phyloP scores from a whole-genome alignment of 805 yeast genomes.

The Wickerhamiella alocasiicola region DNA sequence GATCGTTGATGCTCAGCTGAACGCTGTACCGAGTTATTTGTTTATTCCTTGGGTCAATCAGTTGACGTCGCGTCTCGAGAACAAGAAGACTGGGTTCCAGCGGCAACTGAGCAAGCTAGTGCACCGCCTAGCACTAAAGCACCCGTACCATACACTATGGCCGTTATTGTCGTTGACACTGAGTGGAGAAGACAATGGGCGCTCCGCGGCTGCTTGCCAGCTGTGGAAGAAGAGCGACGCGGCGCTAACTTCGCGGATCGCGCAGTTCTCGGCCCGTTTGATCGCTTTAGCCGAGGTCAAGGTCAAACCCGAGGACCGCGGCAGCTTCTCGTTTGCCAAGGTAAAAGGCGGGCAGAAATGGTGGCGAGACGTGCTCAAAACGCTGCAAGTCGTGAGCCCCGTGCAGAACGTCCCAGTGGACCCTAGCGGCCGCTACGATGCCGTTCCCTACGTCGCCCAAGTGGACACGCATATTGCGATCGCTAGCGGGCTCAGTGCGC shows the following conservation, averaged over 20 bases:
- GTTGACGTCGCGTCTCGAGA: slow-evolving; percentile 53
- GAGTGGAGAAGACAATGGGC: background rate
- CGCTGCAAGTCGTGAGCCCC: slow-evolving; percentile 51
- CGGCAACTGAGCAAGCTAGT: slow-evolving; percentile 27
- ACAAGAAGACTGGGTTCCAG: slow-evolving; percentile 55
- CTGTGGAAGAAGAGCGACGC: background rate
- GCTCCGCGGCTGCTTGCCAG: background rate
- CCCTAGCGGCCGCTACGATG: slow-evolving; percentile 33
- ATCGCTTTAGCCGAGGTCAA: slow-evolving; percentile 8
- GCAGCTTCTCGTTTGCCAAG: background rate
- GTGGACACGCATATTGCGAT: slow-evolving; percentile 39
- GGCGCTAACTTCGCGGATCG: background rate
- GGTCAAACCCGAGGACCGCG: slow-evolving; percentile 11
- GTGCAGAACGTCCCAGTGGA: slow-evolving; percentile 38
- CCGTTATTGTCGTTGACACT: background rate
- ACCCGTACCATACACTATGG: slow-evolving; percentile 9
- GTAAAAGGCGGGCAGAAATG: slow-evolving; percentile 32
- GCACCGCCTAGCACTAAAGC: background rate
- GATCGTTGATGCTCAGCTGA: slow-evolving; percentile 31
- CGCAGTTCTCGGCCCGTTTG: slow-evolving; percentile 2
- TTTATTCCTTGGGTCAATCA: slow-evolving; percentile 77
- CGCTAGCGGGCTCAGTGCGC: slow-evolving; percentile 85
- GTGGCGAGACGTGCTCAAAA: slow-evolving; percentile 44
- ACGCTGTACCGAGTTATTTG: slow-evolving; percentile 42
- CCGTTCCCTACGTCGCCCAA: slow-evolving; percentile 35